Conservation (phyloP, 225 moss, liverwort and hornwort genomes). For the Physcomitrellopsis africana region DNA sequence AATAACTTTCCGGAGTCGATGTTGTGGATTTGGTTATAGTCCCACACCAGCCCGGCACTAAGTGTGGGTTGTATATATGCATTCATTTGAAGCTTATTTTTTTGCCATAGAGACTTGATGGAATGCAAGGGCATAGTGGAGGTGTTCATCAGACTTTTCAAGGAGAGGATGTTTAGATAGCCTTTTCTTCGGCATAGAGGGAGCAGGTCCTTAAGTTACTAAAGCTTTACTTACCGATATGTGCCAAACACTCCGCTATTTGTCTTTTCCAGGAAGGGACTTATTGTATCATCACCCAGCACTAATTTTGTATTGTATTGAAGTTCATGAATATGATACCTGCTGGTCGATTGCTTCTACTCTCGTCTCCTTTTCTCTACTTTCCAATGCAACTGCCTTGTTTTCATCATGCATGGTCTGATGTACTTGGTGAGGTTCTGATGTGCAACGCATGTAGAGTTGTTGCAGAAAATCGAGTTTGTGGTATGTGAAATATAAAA, state of each 20-base stretch:
- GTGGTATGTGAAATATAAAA: too few species aligned
- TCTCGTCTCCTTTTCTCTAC: neutral
- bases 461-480: too few species aligned
- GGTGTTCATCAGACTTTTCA: neutral
- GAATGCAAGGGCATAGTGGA: slow-evolving; percentile 22
- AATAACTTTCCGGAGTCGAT: slow-evolving; percentile 25
- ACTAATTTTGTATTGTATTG: slow-evolving; percentile 45
- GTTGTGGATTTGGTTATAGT: slow-evolving; percentile 20
- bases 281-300: slow-evolving; percentile 24
- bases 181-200: slow-evolving; percentile 16
- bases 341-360: slow-evolving; percentile 15
- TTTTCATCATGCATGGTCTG: neutral
- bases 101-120: slow-evolving; percentile 45
- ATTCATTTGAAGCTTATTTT: slow-evolving; percentile 29
- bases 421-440: neutral
- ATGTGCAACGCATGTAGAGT: neutral
- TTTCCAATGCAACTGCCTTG: neutral
- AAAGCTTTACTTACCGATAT: slow-evolving; percentile 14
- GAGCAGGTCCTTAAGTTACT: neutral
- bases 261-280: slow-evolving; percentile 17
- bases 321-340: slow-evolving; percentile 23
- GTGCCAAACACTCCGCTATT: slow-evolving; percentile 7
- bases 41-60: slow-evolving; percentile 26
- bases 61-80: slow-evolving; percentile 39
- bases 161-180: slow-evolving; percentile 23